Base-by-base conservation (phyloP, 768 basidiomycete species). In the Rhodotorula kratochvilovae region DNA sequence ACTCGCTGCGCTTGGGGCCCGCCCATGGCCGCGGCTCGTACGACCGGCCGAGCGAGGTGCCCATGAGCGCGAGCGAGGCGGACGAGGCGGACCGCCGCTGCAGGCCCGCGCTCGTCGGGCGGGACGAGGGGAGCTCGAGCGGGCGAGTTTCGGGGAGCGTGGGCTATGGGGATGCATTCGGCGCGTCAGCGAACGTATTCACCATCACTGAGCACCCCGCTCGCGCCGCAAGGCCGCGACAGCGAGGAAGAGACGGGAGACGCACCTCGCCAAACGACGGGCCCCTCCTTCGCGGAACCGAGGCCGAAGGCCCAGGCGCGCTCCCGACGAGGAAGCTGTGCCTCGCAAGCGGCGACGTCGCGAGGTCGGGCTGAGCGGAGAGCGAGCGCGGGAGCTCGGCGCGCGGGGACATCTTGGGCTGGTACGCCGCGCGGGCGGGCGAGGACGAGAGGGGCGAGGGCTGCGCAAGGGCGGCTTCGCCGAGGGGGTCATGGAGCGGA, bases 61-160 rank as follows among this genome's bases (percentile, higher is more conserved):
- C 66, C 57, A 74, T 63, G 23, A 74, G 63, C 2, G 73, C 68
- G 50, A 74, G 66, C 15, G 73, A 74, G 27, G 73, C 73, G 31
- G 73, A 74, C 2, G 68, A 70, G n/a, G 62, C 16, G 27, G 63
- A 46, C 42, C 68, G 63, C 6, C 51, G 63, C 27, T 48, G n/a
- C 27, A 33, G 58, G 39, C 5, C 29, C 36, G 29, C 35, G 64
- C 45, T 11, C 27, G 63, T 39, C n/a, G 23, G 51, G n/a, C n/a
- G 33, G 45, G 27, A 8, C 10, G 68, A 35, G 1, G 50, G 29
- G 25, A 61, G 36, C 16, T 57, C 35, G 6, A 48, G 16, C 36
- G 63, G n/a, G 17, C 54, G 35, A 23, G 25, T 33, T 31, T 66
- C 33, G 36, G 60, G 53, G 31, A 61, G 12, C n/a, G 61, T 36